Conservation (phyloP, 1,284 basidiomycete genomes). For the Sanghuangporus baumii region DNA sequence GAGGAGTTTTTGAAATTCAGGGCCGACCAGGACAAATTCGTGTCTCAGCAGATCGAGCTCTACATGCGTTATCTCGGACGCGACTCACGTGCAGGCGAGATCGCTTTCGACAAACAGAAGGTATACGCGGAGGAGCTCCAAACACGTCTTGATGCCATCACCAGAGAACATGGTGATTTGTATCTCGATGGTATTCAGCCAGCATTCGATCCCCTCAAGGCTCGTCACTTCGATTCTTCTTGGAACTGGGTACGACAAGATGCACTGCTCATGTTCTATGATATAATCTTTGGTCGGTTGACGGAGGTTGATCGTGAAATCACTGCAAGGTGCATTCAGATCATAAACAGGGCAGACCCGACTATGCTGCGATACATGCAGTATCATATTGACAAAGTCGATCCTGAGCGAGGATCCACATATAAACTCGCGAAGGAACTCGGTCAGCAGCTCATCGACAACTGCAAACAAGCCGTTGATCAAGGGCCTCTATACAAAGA, state of each 20-base stretch:
- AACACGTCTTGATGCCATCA: constrained; percentile 82
- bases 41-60: constrained; percentile 89
- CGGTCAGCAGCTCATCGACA: constrained; percentile 93
- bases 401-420: constrained; percentile 81
- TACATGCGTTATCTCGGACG: constrained; percentile 95
- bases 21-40: constrained; percentile 88
- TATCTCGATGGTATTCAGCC: constrained; percentile 96
- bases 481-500: constrained; percentile 89
- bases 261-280: constrained; percentile 93
- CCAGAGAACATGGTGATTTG: constrained; percentile 84
- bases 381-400: constrained; percentile 85
- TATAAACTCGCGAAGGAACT: constrained; percentile 96
- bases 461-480: constrained; percentile 82
- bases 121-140: constrained; percentile 69
- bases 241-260: constrained; percentile 99
- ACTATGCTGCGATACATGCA: constrained; percentile 92
- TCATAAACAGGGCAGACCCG: constrained; percentile 96
- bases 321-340: constrained; percentile 94
- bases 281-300: constrained; percentile 92
- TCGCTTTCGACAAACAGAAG: constrained; percentile 85
- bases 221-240: constrained; percentile 94
- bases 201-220: constrained; percentile 90
- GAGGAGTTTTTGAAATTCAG: constrained; percentile 98
- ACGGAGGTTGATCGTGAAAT: constrained; percentile 92
- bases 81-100: constrained; percentile 89